phyloP scores from a whole-genome alignment of 441 rosid species.

The Cnidoscolus chayamansa region DNA sequence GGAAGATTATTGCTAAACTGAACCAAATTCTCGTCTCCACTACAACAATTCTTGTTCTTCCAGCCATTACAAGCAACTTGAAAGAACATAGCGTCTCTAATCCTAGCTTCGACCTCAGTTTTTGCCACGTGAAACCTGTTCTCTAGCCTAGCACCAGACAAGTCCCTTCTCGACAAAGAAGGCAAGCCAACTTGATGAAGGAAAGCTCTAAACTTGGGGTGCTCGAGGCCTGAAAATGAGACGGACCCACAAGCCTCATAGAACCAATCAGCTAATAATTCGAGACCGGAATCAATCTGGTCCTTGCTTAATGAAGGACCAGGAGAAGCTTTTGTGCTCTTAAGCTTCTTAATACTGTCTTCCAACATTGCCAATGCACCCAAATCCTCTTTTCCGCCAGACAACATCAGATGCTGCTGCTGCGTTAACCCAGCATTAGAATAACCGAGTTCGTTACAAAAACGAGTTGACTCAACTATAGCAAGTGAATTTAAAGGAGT shows the following conservation, averaged over 20 bases:
- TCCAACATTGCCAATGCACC: slow-evolving; percentile 90
- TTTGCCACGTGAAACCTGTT: slow-evolving; percentile 63
- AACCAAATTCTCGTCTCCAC: slow-evolving; percentile 57
- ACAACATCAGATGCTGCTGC: slow-evolving; percentile 60
- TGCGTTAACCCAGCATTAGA: slow-evolving; percentile 29
- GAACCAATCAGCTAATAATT: slow-evolving; percentile 75
- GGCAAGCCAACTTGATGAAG: slow-evolving; percentile 86
- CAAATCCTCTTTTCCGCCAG: slow-evolving; percentile 89
- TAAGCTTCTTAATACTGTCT: slow-evolving; percentile 89
- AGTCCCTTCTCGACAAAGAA: slow-evolving; percentile 58
- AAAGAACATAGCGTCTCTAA: slow-evolving; percentile 82
- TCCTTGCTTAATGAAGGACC: slow-evolving; percentile 70
- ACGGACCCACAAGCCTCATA: slow-evolving; percentile 88
- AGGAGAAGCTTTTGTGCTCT: slow-evolving; percentile 73
- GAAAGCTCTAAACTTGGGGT: slow-evolving; percentile 87
- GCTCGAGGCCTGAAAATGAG: slow-evolving; percentile 78
- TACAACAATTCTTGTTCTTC: slow-evolving; percentile 42
- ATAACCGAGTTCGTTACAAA: slow-evolving; percentile 27
- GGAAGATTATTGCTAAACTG: slow-evolving; percentile 73
- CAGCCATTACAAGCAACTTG: slow-evolving; percentile 83
- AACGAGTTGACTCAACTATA: slow-evolving; percentile 38
- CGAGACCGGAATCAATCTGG: slow-evolving; percentile 76
- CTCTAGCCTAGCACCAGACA: slow-evolving; percentile 59
- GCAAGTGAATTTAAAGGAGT: slow-evolving; percentile 47
- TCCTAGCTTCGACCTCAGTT: slow-evolving; percentile 63